phyloP scores from a whole-genome alignment of 306 rosid genomes.

The Trichosanthes truncata region DNA sequence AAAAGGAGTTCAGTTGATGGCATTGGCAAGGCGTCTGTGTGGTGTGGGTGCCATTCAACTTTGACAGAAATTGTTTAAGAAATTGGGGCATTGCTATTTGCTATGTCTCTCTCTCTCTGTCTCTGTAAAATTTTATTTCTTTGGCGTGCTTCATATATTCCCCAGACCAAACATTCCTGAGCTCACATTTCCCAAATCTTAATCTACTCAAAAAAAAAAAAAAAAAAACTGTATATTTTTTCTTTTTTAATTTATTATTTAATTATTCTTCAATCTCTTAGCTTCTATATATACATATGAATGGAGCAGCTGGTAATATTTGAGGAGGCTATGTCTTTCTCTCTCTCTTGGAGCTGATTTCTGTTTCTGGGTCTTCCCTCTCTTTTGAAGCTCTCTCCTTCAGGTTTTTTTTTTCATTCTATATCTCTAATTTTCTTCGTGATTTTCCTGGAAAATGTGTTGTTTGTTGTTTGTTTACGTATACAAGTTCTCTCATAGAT shows the following conservation, averaged over 20 bases:
- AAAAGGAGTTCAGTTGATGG: not conserved
- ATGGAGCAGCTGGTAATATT: not conserved
- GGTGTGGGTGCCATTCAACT: slow-evolving; percentile 51
- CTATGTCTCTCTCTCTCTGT: slow-evolving; percentile 24
- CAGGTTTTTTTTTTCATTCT: not conserved
- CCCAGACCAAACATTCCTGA: slow-evolving; percentile 21
- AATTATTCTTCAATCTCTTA: not conserved
- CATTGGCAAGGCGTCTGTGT: not conserved
- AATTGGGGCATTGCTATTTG: slow-evolving; percentile 33
- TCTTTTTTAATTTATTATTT: not conserved
- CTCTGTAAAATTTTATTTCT: not conserved
- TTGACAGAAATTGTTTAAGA: slow-evolving; percentile 59
- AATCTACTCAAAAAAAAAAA: not conserved
- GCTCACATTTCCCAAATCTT: not conserved
- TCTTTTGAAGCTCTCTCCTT: not conserved
- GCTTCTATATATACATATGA: not conserved
- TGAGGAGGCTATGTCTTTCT: not conserved
- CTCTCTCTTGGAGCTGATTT: not conserved
- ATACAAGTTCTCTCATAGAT: no score
- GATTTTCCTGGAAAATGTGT: not conserved
- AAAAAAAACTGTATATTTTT: no score
- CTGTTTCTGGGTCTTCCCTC: not conserved
- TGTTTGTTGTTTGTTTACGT: no score
- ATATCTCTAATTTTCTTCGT: not conserved
- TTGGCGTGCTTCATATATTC: slow-evolving; percentile 8